Evolutionary conservation across 2,329 filamentous ascomycete species (phyloP).

Genomic region (Fusarium sp.): DNA sequence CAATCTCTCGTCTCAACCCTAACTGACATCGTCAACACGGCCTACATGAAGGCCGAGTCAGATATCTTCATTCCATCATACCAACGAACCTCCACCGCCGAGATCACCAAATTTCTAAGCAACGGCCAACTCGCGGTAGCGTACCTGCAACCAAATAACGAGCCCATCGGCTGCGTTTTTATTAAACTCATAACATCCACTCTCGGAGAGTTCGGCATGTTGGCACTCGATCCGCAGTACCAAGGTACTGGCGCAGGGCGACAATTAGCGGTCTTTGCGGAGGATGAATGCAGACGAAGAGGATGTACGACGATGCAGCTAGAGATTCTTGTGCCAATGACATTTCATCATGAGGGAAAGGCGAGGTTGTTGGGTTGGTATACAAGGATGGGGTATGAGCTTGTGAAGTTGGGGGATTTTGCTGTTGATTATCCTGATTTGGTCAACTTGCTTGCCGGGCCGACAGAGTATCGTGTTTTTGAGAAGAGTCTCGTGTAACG

Average conservation of each 20-base stretch:
- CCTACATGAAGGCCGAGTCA: slow-evolving; percentile 40
- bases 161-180: slow-evolving; percentile 43
- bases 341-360: slow-evolving; percentile 43
- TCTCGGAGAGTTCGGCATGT: slow-evolving; percentile 45
- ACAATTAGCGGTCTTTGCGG: slow-evolving; percentile 42
- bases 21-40: slow-evolving; percentile 42
- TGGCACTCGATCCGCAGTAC: slow-evolving; percentile 39
- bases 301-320: slow-evolving; percentile 46
- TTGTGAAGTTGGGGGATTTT: slow-evolving; percentile 44
- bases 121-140: slow-evolving; percentile 41
- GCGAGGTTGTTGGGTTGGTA: slow-evolving; percentile 45
- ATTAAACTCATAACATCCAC: slow-evolving; percentile 35
- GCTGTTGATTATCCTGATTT: slow-evolving; percentile 44
- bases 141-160: slow-evolving; percentile 4
- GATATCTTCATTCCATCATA: slow-evolving; percentile 45
- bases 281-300: slow-evolving; percentile 39
- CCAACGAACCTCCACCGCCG: slow-evolving; percentile 36
- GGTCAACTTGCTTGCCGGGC: slow-evolving; percentile 40
- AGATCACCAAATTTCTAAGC: slow-evolving; percentile 38
- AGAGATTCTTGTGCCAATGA: slow-evolving; percentile 44
- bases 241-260: slow-evolving; percentile 42
- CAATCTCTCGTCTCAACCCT: slow-evolving; percentile 20
- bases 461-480: slow-evolving; percentile 44
- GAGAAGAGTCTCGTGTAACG: slow-evolving; percentile 35
- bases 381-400: slow-evolving; percentile 42